Evolutionary conservation across 176 grass and related monocot species (phyloP), one percentile per base, ranked within the genome.

Genomic region (Oryza officinalis): DNA sequence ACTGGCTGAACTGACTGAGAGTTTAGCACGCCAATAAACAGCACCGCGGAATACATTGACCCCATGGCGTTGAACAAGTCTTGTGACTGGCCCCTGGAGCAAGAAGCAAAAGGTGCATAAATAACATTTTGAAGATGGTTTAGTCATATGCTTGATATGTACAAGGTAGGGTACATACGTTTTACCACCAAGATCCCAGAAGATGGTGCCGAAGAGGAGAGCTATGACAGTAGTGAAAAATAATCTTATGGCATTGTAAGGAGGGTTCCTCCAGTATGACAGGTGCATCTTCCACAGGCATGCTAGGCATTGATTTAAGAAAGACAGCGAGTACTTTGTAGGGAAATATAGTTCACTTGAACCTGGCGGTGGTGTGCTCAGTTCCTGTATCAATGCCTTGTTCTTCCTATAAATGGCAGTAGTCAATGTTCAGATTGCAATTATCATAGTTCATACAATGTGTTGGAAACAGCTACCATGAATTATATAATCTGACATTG

Each of bases 11-110:
- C 95, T 31, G 95, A 89, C 23, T 76, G 84, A 76, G 66, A 32
- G 69, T 95, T 98, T 71, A 95, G 75, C 14, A 98, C 0, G 5
- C 95, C 95, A 4, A 95, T 74, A 49, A 98, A 98, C 22, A 98
- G 5, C 82, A 89, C 89, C 0, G 92, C 92, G 41, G 67, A 38
- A 63, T 93, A 95, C 91, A 98, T 93, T 14, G 95, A 93, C 27
- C 95, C 95, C 95, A 95, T 90, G 14, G 95, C 90, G 3, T 98
- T 94, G 2, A 90, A n/a, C 60, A 98, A 47, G 74, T 98, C 95
- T 74, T 89, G 88, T 54, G 84, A 71, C 18, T 67, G 67, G 1
- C 0, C 27, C 54, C 95, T 97, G 85, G 11, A 70, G 77, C 18
- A 63, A 88, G 65, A 74, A 76, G 45, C 35, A 72, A 23, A 72